Percentiles rank a stretch among this genome's conserved stretches.
Conservation (phyloP, 805 yeast genomes). For the Brettanomyces sp. region DNA sequence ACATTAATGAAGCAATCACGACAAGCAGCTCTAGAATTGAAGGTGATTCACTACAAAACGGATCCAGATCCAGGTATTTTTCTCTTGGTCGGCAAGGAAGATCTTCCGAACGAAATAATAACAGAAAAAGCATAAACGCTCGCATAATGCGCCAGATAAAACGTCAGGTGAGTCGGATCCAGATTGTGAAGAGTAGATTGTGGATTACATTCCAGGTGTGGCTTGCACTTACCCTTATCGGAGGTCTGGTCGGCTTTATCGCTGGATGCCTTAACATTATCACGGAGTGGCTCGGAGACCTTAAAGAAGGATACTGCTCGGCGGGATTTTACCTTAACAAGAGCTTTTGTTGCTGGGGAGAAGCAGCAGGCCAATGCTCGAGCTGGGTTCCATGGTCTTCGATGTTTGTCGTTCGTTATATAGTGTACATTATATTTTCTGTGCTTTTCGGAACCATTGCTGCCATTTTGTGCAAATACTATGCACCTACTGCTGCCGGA, state of each 20-base stretch:
- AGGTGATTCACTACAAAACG: too few species aligned
- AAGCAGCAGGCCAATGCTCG: slow-evolving; percentile 38
- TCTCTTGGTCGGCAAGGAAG: too few species aligned
- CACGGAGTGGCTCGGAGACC: slow-evolving; percentile 77
- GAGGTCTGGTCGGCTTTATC: slow-evolving; percentile 66
- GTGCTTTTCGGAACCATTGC: slow-evolving; percentile 53
- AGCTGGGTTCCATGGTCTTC: slow-evolving; percentile 66
- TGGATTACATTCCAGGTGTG: slow-evolving; percentile 45
- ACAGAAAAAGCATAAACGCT: too few species aligned
- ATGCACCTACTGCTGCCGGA: slow-evolving; percentile 91
- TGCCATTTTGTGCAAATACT: slow-evolving; percentile 55
- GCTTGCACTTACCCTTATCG: slow-evolving; percentile 68
- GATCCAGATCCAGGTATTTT: too few species aligned
- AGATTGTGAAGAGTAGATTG: slow-evolving; percentile 2
- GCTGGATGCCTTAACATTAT: slow-evolving; percentile 77
- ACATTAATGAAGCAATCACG: too few species aligned
- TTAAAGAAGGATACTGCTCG: slow-evolving; percentile 73
- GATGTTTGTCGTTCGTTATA: slow-evolving; percentile 36
- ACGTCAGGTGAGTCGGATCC: too few species aligned
- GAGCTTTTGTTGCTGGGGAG: slow-evolving; percentile 78
- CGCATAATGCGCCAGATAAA: too few species aligned
- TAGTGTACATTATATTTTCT: slow-evolving; percentile 51
- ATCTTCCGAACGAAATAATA: too few species aligned
- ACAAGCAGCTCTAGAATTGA: too few species aligned
- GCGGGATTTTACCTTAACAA: slow-evolving; percentile 59